These are phyloP conservation scores for Calycina herbarum DNA, from an alignment of 2,329 filamentous ascomycete species.

Conservation along the genomic window DNA sequence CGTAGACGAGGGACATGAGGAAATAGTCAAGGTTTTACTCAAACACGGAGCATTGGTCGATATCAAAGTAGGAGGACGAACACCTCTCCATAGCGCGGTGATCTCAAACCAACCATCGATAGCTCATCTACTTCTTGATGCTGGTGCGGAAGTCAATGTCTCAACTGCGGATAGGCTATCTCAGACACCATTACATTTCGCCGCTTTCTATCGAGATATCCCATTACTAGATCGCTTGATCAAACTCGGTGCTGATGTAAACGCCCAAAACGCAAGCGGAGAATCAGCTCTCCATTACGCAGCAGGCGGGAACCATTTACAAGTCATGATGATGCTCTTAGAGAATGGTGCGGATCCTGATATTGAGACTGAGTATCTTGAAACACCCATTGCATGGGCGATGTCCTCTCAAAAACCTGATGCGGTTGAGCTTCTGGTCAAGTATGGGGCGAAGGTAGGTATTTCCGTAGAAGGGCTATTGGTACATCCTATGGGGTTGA, in stretches of 20 bases:
- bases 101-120: too few relatives aligned
- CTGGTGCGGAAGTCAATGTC: too few relatives aligned
- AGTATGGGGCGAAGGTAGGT: not conserved
- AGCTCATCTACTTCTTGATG: too few relatives aligned
- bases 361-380: not conserved
- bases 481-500: too few relatives aligned
- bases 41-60: too few relatives aligned
- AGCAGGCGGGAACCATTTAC: not conserved
- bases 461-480: too few relatives aligned
- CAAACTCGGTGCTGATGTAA: constrained; percentile 4
- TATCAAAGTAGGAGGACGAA: too few relatives aligned
- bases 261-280: constrained; percentile 11
- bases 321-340: constrained; percentile 2
- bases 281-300: constrained; percentile 15
- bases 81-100: too few relatives aligned
- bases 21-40: too few relatives aligned
- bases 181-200: constrained; percentile 11
- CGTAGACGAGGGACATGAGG: too few relatives aligned
- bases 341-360: constrained; percentile 9
- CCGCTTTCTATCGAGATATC: not conserved
- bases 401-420: not conserved
- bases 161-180: not conserved
- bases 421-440: not conserved
- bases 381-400: constrained; percentile 7
- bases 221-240: constrained; percentile 4